Evolutionary conservation across 2,329 filamentous ascomycete species (phyloP).

Genomic region (Drechslera avenae): DNA sequence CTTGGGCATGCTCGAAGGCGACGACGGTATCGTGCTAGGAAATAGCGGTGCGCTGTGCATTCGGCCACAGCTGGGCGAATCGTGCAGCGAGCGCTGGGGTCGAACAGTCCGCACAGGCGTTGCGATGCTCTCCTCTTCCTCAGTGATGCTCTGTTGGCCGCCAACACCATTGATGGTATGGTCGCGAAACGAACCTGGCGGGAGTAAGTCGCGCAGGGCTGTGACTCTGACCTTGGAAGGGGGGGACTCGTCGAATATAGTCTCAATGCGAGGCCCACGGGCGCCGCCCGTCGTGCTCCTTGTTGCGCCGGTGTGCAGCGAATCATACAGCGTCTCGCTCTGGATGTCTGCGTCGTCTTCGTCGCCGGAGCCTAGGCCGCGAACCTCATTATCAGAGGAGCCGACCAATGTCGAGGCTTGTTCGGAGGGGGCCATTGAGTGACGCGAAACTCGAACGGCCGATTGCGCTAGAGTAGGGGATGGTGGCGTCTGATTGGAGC

Average conservation of each 20-base stretch:
- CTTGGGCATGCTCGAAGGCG: constrained; percentile 53
- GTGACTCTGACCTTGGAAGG: constrained; percentile 51
- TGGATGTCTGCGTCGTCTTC: constrained; percentile 80
- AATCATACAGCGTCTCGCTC: constrained; percentile 79
- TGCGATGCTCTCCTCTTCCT: constrained; percentile 57
- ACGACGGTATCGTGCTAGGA: constrained; percentile 50
- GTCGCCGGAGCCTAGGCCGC: constrained; percentile 69
- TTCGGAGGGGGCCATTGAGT: constrained; percentile 63
- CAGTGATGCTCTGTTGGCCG: constrained; percentile 53
- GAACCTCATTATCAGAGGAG: constrained; percentile 68
- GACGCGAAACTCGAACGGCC: constrained; percentile 54
- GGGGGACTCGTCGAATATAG: constrained; percentile 81
- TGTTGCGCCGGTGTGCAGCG: constrained; percentile 72
- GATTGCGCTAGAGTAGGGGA: constrained; percentile 44
- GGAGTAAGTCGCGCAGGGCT: constrained; percentile 56
- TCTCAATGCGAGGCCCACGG: constrained; percentile 74
- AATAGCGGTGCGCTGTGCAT: constrained; percentile 45
- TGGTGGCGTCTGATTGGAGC: constrained; percentile 42
- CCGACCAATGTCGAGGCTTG: constrained; percentile 69
- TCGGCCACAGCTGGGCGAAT: constrained; percentile 43
- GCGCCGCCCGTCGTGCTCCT: constrained; percentile 65
- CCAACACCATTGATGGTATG: constrained; percentile 38
- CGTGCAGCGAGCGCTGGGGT: constrained; percentile 44
- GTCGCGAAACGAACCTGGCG: constrained; percentile 52
- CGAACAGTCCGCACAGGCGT: constrained; percentile 55